phyloP scores from a whole-genome alignment of 208 protist species.

The Sergeia podlipaevii region DNA sequence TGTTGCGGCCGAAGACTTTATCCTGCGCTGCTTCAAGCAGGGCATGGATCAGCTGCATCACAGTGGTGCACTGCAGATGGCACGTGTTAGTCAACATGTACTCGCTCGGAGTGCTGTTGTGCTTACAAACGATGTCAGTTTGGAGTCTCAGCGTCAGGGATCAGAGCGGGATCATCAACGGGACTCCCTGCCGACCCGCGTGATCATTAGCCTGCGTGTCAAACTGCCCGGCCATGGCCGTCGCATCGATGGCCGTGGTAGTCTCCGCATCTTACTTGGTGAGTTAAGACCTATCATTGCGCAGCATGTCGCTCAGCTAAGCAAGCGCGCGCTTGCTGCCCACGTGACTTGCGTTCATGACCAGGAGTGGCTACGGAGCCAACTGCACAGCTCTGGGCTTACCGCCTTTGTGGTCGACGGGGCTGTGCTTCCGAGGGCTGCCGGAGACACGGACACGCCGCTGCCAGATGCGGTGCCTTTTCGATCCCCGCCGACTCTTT shows the following conservation, averaged over 20 bases:
- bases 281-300: constrained; percentile 33
- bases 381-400: constrained; percentile 37
- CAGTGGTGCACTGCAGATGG: constrained; percentile 63
- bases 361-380: constrained; percentile 80
- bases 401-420: constrained; percentile 92
- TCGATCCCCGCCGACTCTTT: constrained; percentile 56
- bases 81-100: constrained; percentile 81
- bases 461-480: constrained; percentile 78
- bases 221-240: constrained; percentile 86
- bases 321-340: constrained; percentile 20
- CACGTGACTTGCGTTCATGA: constrained; percentile 87
- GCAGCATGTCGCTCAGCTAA: constrained; percentile 15
- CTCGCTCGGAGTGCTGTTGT: constrained; percentile 79
- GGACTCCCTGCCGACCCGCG: neutral
- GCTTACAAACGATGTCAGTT: constrained; percentile 12
- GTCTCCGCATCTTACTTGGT: constrained; percentile 36
- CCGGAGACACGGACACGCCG: constrained; percentile 80
- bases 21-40: constrained; percentile 40
- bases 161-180: too few relatives aligned
- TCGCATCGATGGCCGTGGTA: constrained; percentile 62
- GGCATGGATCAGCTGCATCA: constrained; percentile 1
- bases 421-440: constrained; percentile 84
- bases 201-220: constrained; percentile 76
- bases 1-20: constrained; percentile 59
- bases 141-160: too few relatives aligned